Evolutionary conservation across 441 rosid species (phyloP).

Genomic region (Flueggea neowawraea): DNA sequence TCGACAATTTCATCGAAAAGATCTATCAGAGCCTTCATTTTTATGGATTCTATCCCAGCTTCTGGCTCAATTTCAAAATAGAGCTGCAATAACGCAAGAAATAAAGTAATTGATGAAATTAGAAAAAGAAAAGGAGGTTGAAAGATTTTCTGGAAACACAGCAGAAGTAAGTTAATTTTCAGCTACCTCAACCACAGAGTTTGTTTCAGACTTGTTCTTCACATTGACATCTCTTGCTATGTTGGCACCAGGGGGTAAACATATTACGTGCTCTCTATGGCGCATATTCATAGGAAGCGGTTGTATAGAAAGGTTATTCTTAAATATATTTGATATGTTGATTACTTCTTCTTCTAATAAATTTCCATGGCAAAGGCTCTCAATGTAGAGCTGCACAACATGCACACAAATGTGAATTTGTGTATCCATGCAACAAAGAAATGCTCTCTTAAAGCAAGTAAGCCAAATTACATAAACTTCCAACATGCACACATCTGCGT

Average conservation of each 20-base stretch:
- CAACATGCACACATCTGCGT: conserved; percentile 16
- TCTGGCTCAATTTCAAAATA: conserved; percentile 96
- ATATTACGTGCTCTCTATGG: conserved; percentile 63
- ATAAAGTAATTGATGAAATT: conserved; percentile 6
- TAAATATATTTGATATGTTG: conserved; percentile 61
- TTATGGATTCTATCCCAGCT: conserved; percentile 50
- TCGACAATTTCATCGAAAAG: conserved; percentile 94
- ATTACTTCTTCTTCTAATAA: conserved; percentile 75
- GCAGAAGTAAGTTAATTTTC: conserved; percentile 8
- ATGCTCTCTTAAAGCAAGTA: background rate
- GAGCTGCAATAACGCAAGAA: conserved; percentile 52
- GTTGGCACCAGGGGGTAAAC: conserved; percentile 74
- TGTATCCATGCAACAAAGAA: background rate
- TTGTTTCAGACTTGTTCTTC: conserved; percentile 87
- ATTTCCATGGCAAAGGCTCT: conserved; percentile 95
- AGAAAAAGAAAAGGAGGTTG: conserved; percentile 2
- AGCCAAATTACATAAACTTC: background rate
- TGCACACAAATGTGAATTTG: conserved; percentile 12
- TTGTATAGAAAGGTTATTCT: conserved; percentile 46
- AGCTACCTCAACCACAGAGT: conserved; percentile 90
- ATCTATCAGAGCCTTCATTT: conserved; percentile 84
- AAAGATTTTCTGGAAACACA: background rate
- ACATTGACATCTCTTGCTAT: conserved; percentile 73
- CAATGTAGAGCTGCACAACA: conserved; percentile 67
- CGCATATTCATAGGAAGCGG: conserved; percentile 72